Evolutionary conservation across 176 grass and related monocot genomes (phyloP).

Genomic region (Rhynchospora pubera): DNA sequence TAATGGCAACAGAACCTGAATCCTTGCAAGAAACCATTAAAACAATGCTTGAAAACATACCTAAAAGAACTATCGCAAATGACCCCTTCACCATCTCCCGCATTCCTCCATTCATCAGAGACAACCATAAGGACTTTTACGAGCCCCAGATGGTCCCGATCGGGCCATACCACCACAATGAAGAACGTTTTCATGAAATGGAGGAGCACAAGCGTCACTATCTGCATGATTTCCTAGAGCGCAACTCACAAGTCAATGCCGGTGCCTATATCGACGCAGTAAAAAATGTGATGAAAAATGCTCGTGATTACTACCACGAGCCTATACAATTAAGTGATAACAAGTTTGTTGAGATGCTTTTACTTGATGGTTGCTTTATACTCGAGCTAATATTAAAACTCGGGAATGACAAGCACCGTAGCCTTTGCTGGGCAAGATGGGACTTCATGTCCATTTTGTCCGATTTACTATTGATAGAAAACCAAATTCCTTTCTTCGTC

Average conservation of each 20-base stretch:
- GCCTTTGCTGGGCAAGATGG: neutral
- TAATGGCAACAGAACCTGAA: neutral
- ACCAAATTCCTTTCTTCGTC: neutral
- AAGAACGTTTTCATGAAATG: neutral
- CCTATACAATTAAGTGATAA: neutral
- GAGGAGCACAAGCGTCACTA: neutral
- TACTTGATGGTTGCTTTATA: constrained; percentile 10
- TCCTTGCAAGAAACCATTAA: neutral
- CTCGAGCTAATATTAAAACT: constrained; percentile 8
- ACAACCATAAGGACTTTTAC: neutral
- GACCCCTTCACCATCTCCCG: neutral
- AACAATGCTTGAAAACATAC: neutral
- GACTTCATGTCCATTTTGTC: constrained; percentile 6
- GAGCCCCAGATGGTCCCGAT: neutral
- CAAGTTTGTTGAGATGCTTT: neutral
- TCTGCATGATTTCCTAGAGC: neutral
- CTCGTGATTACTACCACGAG: neutral
- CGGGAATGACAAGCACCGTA: neutral
- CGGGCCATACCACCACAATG: neutral
- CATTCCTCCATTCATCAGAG: neutral
- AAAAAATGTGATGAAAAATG: neutral
- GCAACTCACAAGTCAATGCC: neutral
- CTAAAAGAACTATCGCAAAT: neutral
- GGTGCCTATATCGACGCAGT: neutral
- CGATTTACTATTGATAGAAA: constrained; percentile 16